phyloP scores from a whole-genome alignment of 2,329 filamentous ascomycete species.

The Zymoseptoria tritici region DNA sequence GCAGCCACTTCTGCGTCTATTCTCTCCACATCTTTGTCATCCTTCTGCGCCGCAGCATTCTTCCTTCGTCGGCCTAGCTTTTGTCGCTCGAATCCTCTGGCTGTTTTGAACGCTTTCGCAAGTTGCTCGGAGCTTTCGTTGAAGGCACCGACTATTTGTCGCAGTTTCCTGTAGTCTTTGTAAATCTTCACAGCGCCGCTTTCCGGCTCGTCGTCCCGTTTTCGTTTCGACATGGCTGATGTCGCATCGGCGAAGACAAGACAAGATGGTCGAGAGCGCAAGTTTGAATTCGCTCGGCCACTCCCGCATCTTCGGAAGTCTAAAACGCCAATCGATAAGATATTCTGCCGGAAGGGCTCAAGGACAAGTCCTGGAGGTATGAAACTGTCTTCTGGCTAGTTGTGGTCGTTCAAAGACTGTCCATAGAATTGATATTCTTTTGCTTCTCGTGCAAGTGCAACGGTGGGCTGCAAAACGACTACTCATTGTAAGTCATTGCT shows the following conservation, averaged over 20 bases:
- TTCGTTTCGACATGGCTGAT: constrained; percentile 23
- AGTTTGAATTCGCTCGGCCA: background rate
- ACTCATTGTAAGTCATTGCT: too few species aligned
- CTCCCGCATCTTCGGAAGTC: background rate
- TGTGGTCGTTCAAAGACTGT: too few species aligned
- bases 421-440: too few species aligned
- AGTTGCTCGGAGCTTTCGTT: constrained; percentile 51
- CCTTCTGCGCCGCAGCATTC: constrained; percentile 40
- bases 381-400: too few species aligned
- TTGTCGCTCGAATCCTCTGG: constrained; percentile 71
- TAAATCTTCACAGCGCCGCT: constrained; percentile 24
- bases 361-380: too few species aligned
- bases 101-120: constrained; percentile 60
- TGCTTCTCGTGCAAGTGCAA: too few species aligned
- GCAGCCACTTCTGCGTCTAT: constrained; percentile 56
- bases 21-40: constrained; percentile 45
- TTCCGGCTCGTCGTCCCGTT: constrained; percentile 18
- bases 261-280: background rate
- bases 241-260: background rate
- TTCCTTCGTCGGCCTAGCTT: constrained; percentile 60
- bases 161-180: constrained; percentile 13
- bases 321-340: background rate
- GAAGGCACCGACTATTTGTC: constrained; percentile 16
- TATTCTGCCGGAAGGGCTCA: background rate
- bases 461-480: too few species aligned